Conservation (phyloP, 2,329 filamentous ascomycete genomes). For the Talaromyces sp. region DNA sequence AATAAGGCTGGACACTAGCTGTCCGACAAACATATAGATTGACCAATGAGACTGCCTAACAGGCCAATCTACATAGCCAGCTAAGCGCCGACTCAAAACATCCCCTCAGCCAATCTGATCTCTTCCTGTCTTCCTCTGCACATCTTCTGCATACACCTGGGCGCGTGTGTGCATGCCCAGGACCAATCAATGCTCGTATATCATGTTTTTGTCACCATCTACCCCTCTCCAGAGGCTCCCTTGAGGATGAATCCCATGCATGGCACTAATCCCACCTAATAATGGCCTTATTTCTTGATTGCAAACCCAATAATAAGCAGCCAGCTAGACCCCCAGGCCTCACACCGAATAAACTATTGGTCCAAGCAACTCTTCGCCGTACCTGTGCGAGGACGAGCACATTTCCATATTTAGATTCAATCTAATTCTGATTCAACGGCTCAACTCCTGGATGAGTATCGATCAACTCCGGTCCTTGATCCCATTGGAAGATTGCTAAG, state of each 20-base stretch:
- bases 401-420: slow-evolving; percentile 8
- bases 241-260: not conserved
- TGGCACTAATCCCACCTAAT: not conserved
- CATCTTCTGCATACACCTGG: not conserved
- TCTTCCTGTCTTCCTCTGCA: not conserved
- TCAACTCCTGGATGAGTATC: not conserved
- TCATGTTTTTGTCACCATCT: not conserved
- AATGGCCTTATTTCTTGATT: not conserved
- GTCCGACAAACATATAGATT: not conserved
- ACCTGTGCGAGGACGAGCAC: not conserved
- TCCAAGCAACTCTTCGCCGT: not conserved
- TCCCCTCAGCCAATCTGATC: not conserved
- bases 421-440: not conserved
- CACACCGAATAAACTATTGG: not conserved
- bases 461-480: not conserved
- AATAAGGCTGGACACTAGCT: not conserved
- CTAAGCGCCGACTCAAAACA: slow-evolving; percentile 9
- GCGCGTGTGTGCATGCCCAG: not conserved
- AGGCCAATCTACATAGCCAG: not conserved
- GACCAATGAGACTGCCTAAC: not conserved
- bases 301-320: not conserved
- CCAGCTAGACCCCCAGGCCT: not conserved
- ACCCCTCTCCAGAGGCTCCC: not conserved
- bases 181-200: not conserved
- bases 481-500: not conserved